Evolutionary conservation across 352 stramenopile genomes (phyloP).

Genomic region (Phytopythium montanum): DNA sequence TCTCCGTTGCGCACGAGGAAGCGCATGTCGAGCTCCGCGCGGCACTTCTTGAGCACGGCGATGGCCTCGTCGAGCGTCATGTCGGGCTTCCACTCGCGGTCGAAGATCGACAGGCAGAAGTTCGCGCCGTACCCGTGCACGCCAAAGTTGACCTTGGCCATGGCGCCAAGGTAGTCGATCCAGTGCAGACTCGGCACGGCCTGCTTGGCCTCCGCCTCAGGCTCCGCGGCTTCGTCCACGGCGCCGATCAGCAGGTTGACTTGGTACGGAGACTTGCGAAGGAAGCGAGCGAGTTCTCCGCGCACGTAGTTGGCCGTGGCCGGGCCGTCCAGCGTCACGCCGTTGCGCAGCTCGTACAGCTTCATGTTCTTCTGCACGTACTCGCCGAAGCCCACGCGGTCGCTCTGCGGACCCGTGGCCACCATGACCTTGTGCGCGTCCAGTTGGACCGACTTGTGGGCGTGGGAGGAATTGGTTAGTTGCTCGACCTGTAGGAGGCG

Average conservation of each 20-base stretch:
- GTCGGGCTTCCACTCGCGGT: conserved; percentile 86
- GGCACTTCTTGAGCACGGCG: conserved; percentile 73
- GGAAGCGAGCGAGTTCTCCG: conserved; percentile 68
- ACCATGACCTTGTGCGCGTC: conserved; percentile 84
- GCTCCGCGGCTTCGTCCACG: conserved; percentile 38
- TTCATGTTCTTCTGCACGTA: conserved; percentile 92
- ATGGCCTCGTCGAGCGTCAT: conserved; percentile 74
- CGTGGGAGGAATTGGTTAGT: not conserved
- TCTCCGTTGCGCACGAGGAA: conserved; percentile 87
- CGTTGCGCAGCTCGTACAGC: conserved; percentile 87
- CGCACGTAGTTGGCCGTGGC: conserved; percentile 86
- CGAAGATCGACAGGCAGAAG: conserved; percentile 87
- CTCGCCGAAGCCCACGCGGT: conserved; percentile 81
- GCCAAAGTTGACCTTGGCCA: conserved; percentile 86
- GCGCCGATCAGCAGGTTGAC: conserved; percentile 83
- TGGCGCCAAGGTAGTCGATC: conserved; percentile 86
- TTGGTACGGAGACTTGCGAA: conserved; percentile 83
- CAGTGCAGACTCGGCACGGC: conserved; percentile 77
- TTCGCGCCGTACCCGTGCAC: conserved; percentile 81
- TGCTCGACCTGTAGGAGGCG: not conserved
- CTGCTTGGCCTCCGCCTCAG: conserved; percentile 14
- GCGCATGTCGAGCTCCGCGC: conserved; percentile 73
- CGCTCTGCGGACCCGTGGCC: conserved; percentile 67
- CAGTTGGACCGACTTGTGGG: conserved; percentile 55
- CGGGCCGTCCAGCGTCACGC: conserved; percentile 74